Percentiles rank a stretch among this genome's conserved stretches.
Evolutionary conservation across 768 basidiomycete species (phyloP).

Genomic region (Amanita muscaria): DNA sequence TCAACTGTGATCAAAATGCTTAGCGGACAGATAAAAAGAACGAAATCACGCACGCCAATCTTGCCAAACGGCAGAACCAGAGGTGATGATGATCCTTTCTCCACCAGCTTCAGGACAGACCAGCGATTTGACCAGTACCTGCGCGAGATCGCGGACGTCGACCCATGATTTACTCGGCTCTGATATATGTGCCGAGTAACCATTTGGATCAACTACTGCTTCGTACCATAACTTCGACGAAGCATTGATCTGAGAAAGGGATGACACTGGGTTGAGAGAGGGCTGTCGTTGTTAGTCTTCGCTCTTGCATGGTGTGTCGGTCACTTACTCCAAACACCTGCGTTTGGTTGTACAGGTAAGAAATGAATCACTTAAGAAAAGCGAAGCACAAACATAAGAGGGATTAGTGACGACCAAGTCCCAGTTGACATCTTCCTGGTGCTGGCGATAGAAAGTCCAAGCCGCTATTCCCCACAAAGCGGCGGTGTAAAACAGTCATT

Average conservation of each 20-base stretch:
- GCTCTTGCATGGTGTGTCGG: neutral
- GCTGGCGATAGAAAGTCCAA: neutral
- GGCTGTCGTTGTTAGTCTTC: neutral
- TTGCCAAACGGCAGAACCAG: conserved; percentile 18
- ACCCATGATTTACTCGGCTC: neutral
- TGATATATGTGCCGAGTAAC: neutral
- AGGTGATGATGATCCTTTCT: neutral
- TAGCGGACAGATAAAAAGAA: too few relatives aligned
- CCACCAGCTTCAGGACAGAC: neutral
- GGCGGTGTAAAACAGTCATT: too few relatives aligned
- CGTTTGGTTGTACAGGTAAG: neutral
- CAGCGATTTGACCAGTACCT: neutral
- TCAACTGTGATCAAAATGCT: conserved; percentile 21
- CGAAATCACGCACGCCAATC: conserved; percentile 24
- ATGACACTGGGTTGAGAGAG: neutral
- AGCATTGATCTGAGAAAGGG: neutral
- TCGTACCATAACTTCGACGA: neutral
- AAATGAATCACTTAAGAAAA: neutral
- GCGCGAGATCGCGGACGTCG: conserved; percentile 6
- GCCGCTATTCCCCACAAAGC: too few relatives aligned
- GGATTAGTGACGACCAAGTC: conserved; percentile 1
- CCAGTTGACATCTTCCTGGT: conserved; percentile 1
- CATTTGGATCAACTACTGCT: neutral
- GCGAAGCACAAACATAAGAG: too few relatives aligned
- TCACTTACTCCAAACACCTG: conserved; percentile 2